Base-by-base conservation (phyloP, 176 grass and related monocot species). In the Luzula sylvatica region DNA sequence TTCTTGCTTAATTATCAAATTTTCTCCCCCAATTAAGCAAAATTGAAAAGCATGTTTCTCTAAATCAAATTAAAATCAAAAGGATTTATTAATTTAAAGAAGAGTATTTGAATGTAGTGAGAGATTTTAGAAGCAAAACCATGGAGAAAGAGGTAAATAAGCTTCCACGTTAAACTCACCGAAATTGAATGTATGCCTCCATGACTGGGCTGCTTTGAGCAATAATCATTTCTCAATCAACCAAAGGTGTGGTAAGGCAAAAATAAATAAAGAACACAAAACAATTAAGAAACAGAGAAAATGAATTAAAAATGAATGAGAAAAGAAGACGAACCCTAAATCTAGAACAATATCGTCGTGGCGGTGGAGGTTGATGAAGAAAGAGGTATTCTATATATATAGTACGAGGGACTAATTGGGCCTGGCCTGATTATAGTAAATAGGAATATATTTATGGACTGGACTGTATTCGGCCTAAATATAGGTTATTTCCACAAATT, bases 151-250 rank as follows among this genome's bases (percentile, higher is more conserved):
- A 62, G 53, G 1, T 41, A 50, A n/a, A n/a, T 26, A 29, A 51
- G 15, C 76, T 75, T 45, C 86, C 80, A 92, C 86, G 81, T 92
- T 83, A 82, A 81, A 69, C 69, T 22, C 86, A 72, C 66, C 55
- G 58, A 0, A 12, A 11, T 42, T 80, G 7, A 1, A 44, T 84
- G 2, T 81, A 14, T 54, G 81, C 76, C 81, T 81, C 65, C 59
- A 84, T 85, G 86, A 90, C 86, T 85, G 76, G 68, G 72, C 81
- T 80, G 23, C 28, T 43, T 65, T 85, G 76, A 85, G 76, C 72
- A 61, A 62, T 42, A 42, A 4, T 7, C 45, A 38, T 63, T 39
- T 75, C 76, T 85, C 86, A 81, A 81, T 74, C 79, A 71, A 66
- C 76, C 72, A 78, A 81, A 81, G 81, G 86, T 78, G 80, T 67